Evolutionary conservation across 305 asterid species (phyloP).

Genomic region (Coffea humblotiana): DNA sequence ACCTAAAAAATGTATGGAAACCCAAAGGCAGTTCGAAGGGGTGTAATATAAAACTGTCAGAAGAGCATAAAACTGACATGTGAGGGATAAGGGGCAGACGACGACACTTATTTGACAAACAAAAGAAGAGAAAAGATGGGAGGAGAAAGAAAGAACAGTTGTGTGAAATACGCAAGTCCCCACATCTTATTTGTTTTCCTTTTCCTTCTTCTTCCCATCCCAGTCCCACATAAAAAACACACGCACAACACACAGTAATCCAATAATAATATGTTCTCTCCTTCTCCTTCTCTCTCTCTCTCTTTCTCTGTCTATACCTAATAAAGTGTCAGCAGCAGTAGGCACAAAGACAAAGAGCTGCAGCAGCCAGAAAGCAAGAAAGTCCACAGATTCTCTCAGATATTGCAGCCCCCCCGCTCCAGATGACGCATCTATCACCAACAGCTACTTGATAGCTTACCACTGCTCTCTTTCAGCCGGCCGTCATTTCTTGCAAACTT

Average conservation of each 20-base stretch:
- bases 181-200: not conserved
- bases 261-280: not conserved
- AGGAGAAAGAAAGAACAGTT: not conserved
- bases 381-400: slow-evolving; percentile 41
- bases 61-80: not conserved
- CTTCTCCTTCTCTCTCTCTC: not conserved
- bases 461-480: slow-evolving; percentile 10
- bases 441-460: not conserved
- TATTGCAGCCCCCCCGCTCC: not conserved
- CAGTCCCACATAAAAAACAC: not conserved
- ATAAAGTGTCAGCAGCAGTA: slow-evolving; percentile 21
- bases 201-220: too few relatives aligned
- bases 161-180: not conserved
- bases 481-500: slow-evolving; percentile 15
- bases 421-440: not conserved
- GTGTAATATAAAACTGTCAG: not conserved
- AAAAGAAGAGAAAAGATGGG: too few relatives aligned
- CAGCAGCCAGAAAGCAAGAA: slow-evolving; percentile 23
- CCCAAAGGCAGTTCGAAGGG: not conserved
- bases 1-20: not conserved
- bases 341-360: not conserved
- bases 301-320: slow-evolving; percentile 4
- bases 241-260: not conserved
- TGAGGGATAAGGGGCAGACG: not conserved
- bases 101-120: too few relatives aligned